Base-by-base conservation (phyloP, 257 asterid species). In the Avicennia marina region DNA sequence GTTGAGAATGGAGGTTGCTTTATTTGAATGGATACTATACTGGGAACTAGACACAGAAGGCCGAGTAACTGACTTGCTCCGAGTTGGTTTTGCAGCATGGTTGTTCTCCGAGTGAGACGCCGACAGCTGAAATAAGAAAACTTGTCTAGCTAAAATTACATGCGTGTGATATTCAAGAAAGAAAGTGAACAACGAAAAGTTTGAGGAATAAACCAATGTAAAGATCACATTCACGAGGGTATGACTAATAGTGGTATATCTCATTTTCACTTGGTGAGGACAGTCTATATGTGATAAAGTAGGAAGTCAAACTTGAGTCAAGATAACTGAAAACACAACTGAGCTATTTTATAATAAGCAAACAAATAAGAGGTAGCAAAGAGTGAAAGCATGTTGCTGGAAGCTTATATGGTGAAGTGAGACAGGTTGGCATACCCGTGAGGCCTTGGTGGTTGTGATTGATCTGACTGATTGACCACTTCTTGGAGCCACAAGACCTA, bases 1-100 rank as follows among this genome's bases (percentile, higher is more conserved):
- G 81, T 86, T 93, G 52, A 93, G 94, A 58, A 93, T 77, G 67
- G 75, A 63, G 48, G 80, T 72, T 24, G 94, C 75, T 71, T 80
- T 83, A 57, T 80, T 82, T 66, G 95, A 86, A 70, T 84, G 71
- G 41, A 82, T 58, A 71, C 76, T 78, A 60, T 80, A 82, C 27
- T 88, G 96, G 56, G 94, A 76, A 52, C 60, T 77, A 64, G 95
- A 81, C 58, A 76, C 60, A 54, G 99, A 85, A 50, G 95, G 75
- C n/a, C 96, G 89, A 43, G 95, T 88, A 51, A 74, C 95, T 0
- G 96, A 91, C 61, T 65, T 86, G 82, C 94, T 89, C 53, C 97
- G 83, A 36, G 84, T 52, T 45, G 89, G 87, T 65, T 79, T 85
- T 40, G 85, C 67, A 32, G 83, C 82, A 69, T 70, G 87, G 55